Percentiles rank a stretch among this genome's conserved stretches.
These are phyloP conservation scores for Pythium biforme DNA, from an alignment of 352 stramenopile species.

Conservation along the genomic window DNA sequence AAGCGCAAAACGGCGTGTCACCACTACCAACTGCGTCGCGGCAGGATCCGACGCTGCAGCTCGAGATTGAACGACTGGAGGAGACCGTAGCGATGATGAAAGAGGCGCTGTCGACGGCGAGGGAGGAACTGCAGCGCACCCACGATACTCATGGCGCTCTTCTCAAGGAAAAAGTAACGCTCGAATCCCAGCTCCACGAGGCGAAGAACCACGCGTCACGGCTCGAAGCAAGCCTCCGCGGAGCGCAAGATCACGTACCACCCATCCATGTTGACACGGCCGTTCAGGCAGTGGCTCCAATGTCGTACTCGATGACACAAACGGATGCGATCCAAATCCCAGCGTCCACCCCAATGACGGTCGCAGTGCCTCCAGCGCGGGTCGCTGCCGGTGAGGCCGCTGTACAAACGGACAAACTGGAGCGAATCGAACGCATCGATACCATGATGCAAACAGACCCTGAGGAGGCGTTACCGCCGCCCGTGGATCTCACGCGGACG, in stretches of 20 bases:
- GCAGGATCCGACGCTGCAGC: conserved; percentile 18
- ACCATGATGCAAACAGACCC: conserved; percentile 22
- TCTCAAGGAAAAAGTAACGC: conserved; percentile 48
- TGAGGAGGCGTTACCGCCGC: not conserved
- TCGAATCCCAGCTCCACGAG: conserved; percentile 38
- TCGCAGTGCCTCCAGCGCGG: not conserved
- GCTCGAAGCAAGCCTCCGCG: conserved; percentile 23
- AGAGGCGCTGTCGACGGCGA: conserved; percentile 34
- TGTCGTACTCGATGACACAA: conserved; percentile 1
- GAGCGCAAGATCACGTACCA: conserved; percentile 21
- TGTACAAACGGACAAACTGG: conserved; percentile 10
- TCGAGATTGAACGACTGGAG: conserved; percentile 44
- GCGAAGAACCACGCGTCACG: conserved; percentile 14
- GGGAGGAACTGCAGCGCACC: conserved; percentile 45
- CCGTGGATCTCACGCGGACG: not conserved
- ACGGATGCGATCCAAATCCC: conserved; percentile 3
- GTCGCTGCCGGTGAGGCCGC: conserved; percentile 11
- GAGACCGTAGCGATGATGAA: conserved; percentile 45
- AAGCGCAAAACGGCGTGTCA: conserved; percentile 18
- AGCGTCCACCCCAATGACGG: not conserved
- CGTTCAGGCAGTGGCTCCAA: conserved; percentile 12
- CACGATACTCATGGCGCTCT: conserved; percentile 39
- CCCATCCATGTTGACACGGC: conserved; percentile 10
- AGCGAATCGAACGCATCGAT: conserved; percentile 7
- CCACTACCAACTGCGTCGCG: not conserved